phyloP scores from a whole-genome alignment of 1,139 yeast genomes.

The Candida gigantensis region DNA sequence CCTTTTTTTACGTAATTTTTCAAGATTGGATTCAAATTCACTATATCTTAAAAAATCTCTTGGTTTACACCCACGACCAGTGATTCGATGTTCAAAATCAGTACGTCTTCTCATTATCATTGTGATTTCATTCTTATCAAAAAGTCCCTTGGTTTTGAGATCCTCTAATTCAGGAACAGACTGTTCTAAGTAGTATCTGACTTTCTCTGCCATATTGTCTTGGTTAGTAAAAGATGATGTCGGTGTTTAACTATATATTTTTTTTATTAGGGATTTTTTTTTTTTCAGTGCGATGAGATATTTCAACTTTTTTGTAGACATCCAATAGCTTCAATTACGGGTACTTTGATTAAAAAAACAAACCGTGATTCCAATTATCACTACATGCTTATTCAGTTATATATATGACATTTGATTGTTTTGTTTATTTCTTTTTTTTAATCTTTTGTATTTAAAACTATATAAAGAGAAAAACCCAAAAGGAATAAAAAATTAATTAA shows the following conservation, averaged over 20 bases:
- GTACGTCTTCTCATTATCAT: conserved; percentile 91
- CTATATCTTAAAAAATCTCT: conserved; percentile 78
- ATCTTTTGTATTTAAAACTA: conserved; percentile 1
- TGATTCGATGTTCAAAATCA: conserved; percentile 89
- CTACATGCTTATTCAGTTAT: no score
- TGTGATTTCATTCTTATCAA: conserved; percentile 76
- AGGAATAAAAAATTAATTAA: conserved; percentile 4
- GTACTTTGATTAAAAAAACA: no score
- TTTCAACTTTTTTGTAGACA: not conserved
- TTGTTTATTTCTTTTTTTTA: not conserved
- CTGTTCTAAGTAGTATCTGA: conserved; percentile 76
- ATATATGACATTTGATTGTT: conserved; percentile 1
- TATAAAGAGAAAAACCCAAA: conserved; percentile 1
- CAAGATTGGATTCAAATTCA: conserved; percentile 80
- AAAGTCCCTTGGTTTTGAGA: conserved; percentile 75
- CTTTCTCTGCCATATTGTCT: conserved; percentile 64
- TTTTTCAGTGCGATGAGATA: conserved; percentile 5
- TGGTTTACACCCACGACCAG: conserved; percentile 79
- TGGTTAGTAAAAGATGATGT: conserved; percentile 1
- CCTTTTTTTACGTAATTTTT: conserved; percentile 74
- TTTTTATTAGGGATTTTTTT: conserved; percentile 2
- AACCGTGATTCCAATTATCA: no score
- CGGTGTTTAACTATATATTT: not conserved
- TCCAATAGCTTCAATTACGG: not conserved
- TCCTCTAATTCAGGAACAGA: conserved; percentile 93